These are phyloP conservation scores for Suillus decipiens DNA, from an alignment of 768 basidiomycete species.

Conservation along the genomic window DNA sequence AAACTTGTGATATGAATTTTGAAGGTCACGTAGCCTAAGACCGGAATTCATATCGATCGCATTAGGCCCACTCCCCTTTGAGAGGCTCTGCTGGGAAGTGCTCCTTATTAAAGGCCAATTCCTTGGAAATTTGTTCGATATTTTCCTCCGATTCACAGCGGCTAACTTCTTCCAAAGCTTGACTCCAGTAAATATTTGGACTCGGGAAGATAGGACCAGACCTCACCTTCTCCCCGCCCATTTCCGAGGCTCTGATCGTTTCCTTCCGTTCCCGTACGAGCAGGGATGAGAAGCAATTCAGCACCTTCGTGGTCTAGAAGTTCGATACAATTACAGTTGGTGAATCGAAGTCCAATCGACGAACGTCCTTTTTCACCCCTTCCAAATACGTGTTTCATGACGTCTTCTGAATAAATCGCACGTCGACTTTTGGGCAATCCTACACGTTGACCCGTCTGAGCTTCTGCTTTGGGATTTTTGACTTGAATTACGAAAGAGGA, in stretches of 20 bases:
- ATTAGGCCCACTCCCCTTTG: constrained; percentile 52
- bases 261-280: constrained; percentile 48
- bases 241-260: constrained; percentile 53
- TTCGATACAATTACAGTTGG: constrained; percentile 49
- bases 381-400: constrained; percentile 53
- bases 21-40: background rate
- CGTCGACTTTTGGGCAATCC: constrained; percentile 33
- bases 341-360: constrained; percentile 51
- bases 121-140: constrained; percentile 46
- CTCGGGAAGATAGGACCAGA: background rate
- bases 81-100: constrained; percentile 48
- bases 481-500: constrained; percentile 62
- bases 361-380: constrained; percentile 45
- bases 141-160: constrained; percentile 41
- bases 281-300: constrained; percentile 56
- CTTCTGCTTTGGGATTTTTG: constrained; percentile 57
- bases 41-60: background rate
- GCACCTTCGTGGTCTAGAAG: constrained; percentile 57
- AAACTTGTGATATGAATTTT: background rate
- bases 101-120: constrained; percentile 43
- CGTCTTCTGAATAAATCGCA: constrained; percentile 47
- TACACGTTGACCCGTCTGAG: constrained; percentile 32
- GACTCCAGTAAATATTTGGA: constrained; percentile 8
- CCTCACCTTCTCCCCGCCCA: constrained; percentile 51
- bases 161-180: constrained; percentile 42